Evolutionary conservation across 2,329 filamentous ascomycete genomes (phyloP).

Genomic region (Hymenoscyphus fraxineus): DNA sequence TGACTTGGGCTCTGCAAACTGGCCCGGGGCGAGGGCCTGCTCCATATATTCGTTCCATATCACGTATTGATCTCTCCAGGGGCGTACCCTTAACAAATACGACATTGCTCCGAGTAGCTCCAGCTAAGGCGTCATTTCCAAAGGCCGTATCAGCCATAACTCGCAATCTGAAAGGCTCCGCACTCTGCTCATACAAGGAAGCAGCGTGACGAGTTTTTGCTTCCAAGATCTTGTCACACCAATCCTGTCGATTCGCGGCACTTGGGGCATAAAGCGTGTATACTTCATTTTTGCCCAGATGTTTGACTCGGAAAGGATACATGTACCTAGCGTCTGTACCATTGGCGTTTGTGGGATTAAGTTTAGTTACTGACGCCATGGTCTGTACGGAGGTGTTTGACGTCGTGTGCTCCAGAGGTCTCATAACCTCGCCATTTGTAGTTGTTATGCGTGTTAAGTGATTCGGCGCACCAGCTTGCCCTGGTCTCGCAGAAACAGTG

Average conservation of each 20-base stretch:
- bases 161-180: constrained; percentile 87
- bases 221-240: constrained; percentile 91
- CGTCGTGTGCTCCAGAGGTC: constrained; percentile 60
- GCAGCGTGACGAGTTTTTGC: constrained; percentile 93
- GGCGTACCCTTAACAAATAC: constrained; percentile 88
- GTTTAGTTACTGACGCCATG: constrained; percentile 40
- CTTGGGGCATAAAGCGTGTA: constrained; percentile 87
- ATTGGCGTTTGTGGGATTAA: constrained; percentile 44
- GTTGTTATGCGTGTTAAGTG: constrained; percentile 40
- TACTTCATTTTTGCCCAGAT: constrained; percentile 80
- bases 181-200: constrained; percentile 84
- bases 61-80: constrained; percentile 82
- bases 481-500: constrained; percentile 54
- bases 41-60: constrained; percentile 78
- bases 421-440: constrained; percentile 41
- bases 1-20: constrained; percentile 80
- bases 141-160: constrained; percentile 93
- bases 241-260: constrained; percentile 72
- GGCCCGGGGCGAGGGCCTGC: constrained; percentile 66
- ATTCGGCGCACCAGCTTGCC: constrained; percentile 58
- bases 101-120: constrained; percentile 55
- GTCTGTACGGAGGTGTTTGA: constrained; percentile 65
- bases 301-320: constrained; percentile 93
- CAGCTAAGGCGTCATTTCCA: constrained; percentile 64
- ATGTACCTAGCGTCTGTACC: constrained; percentile 49